phyloP scores from a whole-genome alignment of 306 rosid species.

The Cucumis sativus region DNA sequence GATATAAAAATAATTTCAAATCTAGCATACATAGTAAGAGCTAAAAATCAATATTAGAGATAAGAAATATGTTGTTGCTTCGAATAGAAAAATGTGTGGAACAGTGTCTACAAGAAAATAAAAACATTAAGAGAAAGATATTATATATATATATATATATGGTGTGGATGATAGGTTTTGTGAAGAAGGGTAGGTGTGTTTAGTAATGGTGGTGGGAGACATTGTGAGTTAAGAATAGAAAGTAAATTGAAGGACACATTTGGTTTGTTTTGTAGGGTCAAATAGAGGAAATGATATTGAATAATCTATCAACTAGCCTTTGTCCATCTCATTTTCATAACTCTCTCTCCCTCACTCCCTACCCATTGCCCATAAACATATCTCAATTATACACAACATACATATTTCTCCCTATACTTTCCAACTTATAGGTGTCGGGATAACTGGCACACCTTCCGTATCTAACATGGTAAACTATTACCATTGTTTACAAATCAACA shows the following conservation, averaged over 20 bases:
- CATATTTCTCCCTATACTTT: background rate
- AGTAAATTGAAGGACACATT: slow-evolving; percentile 1
- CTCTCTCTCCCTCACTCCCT: background rate
- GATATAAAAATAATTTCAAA: background rate
- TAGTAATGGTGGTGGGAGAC: slow-evolving; percentile 6
- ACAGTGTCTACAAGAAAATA: background rate
- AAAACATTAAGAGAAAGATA: too few relatives aligned
- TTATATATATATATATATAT: background rate
- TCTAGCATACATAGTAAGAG: background rate
- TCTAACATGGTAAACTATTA: background rate
- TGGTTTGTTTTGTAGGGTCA: slow-evolving; percentile 5
- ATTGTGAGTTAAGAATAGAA: background rate
- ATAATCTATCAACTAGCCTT: background rate
- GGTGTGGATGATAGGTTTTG: background rate
- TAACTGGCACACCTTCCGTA: background rate
- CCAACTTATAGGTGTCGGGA: background rate
- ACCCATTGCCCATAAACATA: background rate
- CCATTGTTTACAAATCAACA: background rate
- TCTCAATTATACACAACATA: background rate
- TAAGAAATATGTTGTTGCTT: background rate
- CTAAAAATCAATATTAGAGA: background rate
- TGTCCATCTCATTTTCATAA: background rate
- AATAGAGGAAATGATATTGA: background rate
- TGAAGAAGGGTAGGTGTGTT: background rate
- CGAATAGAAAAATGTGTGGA: background rate